A percentile compares a stretch with the other conserved stretches of the same genome.
Evolutionary conservation across 129 eudicot genomes (phyloP).

Genomic region (Gnaphalium uliginosum): DNA sequence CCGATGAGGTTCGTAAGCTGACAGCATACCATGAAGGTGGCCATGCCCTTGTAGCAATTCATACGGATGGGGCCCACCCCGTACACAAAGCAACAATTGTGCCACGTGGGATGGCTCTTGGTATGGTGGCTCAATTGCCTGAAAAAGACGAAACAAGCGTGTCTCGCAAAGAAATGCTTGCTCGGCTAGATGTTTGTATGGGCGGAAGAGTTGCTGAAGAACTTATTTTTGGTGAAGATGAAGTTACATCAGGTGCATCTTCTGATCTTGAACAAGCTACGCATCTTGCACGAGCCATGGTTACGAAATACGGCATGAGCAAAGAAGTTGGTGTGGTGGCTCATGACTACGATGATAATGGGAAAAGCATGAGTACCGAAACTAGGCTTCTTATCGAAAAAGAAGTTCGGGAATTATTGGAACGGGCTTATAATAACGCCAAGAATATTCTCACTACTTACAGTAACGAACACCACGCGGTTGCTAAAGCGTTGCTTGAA

Average conservation of each 20-base stretch:
- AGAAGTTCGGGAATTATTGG: slow-evolving; percentile 75
- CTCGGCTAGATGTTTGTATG: slow-evolving; percentile 86
- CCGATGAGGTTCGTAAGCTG: slow-evolving; percentile 69
- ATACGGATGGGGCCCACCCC: slow-evolving; percentile 92
- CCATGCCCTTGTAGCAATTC: slow-evolving; percentile 92
- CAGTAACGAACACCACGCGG: slow-evolving; percentile 69
- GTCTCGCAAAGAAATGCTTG: slow-evolving; percentile 93
- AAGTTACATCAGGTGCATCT: slow-evolving; percentile 94
- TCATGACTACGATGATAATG: slow-evolving; percentile 85
- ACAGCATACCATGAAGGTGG: slow-evolving; percentile 95
- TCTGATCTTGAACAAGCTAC: slow-evolving; percentile 85
- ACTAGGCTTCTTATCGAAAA: slow-evolving; percentile 76
- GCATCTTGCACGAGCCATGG: slow-evolving; percentile 84
- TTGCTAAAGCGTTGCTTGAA: slow-evolving; percentile 86
- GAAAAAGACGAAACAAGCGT: slow-evolving; percentile 88
- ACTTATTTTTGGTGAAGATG: slow-evolving; percentile 87
- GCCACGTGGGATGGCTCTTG: slow-evolving; percentile 90
- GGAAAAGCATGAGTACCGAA: slow-evolving; percentile 95
- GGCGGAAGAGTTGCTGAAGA: slow-evolving; percentile 98
- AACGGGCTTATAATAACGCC: slow-evolving; percentile 73
- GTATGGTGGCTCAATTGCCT: slow-evolving; percentile 92
- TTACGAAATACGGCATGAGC: slow-evolving; percentile 95
- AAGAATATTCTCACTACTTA: slow-evolving; percentile 61
- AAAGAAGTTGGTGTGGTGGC: slow-evolving; percentile 76
- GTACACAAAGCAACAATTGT: slow-evolving; percentile 98